Evolutionary conservation across 148 eudicot genomes (phyloP).

Genomic region (Rhododendron molle): DNA sequence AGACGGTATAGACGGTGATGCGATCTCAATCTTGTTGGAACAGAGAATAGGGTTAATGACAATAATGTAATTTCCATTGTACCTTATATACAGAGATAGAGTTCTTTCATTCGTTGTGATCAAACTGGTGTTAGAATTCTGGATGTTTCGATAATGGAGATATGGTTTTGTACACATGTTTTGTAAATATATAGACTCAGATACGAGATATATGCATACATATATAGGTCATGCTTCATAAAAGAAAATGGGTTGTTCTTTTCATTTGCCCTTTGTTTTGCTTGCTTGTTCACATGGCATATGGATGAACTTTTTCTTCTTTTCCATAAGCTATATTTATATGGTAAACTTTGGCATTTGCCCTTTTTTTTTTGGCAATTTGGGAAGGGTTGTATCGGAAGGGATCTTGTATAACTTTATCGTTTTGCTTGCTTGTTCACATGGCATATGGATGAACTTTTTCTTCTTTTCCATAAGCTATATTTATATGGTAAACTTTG

Average conservation of each 20-base stretch:
- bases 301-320: neutral
- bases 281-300: slow-evolving; percentile 5
- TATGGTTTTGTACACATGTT: neutral
- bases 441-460: neutral
- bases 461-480: neutral
- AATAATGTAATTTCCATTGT: neutral
- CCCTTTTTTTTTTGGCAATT: neutral
- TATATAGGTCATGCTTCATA: neutral
- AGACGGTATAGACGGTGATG: neutral
- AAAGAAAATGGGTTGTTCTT: neutral
- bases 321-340: neutral
- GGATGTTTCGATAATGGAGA: neutral
- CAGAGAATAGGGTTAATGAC: neutral
- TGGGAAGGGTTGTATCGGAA: neutral
- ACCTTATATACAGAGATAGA: neutral
- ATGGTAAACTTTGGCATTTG: neutral
- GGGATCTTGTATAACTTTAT: neutral
- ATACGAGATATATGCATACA: neutral
- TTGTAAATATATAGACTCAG: neutral
- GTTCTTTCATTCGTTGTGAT: slow-evolving; percentile 12
- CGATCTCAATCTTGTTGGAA: neutral
- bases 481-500: neutral
- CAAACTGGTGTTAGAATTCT: neutral
- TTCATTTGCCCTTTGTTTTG: slow-evolving; percentile 8
- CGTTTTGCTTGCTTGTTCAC: slow-evolving; percentile 1